These are phyloP conservation scores for Picochlorum sp. DNA, from an alignment of 139 green algal species.

Conservation along the genomic window DNA sequence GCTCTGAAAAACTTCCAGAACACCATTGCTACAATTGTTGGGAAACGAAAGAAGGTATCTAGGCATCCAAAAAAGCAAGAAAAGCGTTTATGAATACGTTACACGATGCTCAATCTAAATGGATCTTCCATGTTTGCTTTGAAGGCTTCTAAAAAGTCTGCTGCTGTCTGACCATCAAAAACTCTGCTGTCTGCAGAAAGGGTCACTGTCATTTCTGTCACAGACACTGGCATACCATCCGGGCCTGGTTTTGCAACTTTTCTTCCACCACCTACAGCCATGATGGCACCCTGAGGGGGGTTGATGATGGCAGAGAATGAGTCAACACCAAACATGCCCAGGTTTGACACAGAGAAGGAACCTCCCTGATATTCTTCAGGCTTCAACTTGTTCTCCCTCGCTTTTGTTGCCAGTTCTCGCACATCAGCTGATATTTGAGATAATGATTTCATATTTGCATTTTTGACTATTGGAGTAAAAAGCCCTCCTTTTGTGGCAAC, in stretches of 20 bases:
- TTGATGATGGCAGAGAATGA: constrained; percentile 94
- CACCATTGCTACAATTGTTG: constrained; percentile 39
- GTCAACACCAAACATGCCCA: constrained; percentile 88
- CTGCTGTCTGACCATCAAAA: constrained; percentile 70
- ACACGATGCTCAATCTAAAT: constrained; percentile 22
- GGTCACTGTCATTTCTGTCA: constrained; percentile 70
- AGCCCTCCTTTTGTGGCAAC: constrained; percentile 81
- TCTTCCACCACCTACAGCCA: constrained; percentile 54
- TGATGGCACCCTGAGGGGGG: constrained; percentile 65
- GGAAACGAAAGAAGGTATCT: constrained; percentile 2
- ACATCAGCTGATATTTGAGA: constrained; percentile 39
- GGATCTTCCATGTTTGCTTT: constrained; percentile 63
- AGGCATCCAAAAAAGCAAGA: no score
- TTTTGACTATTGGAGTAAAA: constrained; percentile 82
- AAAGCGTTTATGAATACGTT: constrained; percentile 36
- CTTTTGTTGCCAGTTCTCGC: constrained; percentile 62
- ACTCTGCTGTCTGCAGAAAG: constrained; percentile 79
- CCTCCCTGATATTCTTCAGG: constrained; percentile 87
- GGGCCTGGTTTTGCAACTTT: constrained; percentile 12
- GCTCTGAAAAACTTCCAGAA: constrained; percentile 64
- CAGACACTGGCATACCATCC: constrained; percentile 13
- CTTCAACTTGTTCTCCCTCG: constrained; percentile 78
- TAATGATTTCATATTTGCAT: constrained; percentile 52
- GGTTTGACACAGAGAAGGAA: constrained; percentile 81
- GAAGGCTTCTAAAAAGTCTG: constrained; percentile 72